phyloP scores from a whole-genome alignment of 179 eudicot species.

The Beta lomatogona region DNA sequence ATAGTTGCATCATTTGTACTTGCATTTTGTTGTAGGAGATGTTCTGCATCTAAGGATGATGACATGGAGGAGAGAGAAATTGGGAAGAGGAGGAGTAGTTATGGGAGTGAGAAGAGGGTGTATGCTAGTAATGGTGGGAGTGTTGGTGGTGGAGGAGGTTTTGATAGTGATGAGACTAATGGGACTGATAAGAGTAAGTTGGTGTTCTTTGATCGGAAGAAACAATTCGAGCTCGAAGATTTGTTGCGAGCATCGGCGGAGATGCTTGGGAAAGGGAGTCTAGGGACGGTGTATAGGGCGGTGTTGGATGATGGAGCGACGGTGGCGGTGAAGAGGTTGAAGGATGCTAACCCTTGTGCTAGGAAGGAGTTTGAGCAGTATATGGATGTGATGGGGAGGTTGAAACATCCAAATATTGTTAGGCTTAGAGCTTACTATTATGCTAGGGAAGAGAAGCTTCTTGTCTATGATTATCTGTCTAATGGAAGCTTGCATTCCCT shows the following conservation, averaged over 20 bases:
- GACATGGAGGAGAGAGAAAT: constrained; percentile 44
- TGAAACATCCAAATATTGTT: constrained; percentile 77
- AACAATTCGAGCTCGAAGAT: constrained; percentile 86
- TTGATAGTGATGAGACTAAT: constrained; percentile 60
- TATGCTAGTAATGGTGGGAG: constrained; percentile 50
- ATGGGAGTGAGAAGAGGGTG: constrained; percentile 60
- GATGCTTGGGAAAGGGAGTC: constrained; percentile 95
- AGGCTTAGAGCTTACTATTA: constrained; percentile 85
- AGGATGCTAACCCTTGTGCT: constrained; percentile 91
- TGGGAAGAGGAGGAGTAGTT: constrained; percentile 61
- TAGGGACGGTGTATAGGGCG: constrained; percentile 90
- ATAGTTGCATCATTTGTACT: constrained; percentile 46
- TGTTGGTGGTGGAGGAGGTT: constrained; percentile 38
- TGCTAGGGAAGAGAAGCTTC: constrained; percentile 88
- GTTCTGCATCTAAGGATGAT: constrained; percentile 29
- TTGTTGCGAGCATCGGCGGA: constrained; percentile 90
- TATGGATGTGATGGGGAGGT: constrained; percentile 94
- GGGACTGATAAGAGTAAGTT: constrained; percentile 67
- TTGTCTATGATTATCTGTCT: constrained; percentile 86
- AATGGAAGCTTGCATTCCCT: constrained; percentile 92
- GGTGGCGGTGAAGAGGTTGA: constrained; percentile 92
- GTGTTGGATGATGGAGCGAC: constrained; percentile 75
- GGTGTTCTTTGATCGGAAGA: constrained; percentile 76
- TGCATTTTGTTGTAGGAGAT: constrained; percentile 52
- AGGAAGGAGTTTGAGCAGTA: constrained; percentile 96